Base-by-base conservation (phyloP, 73 alveolate species). In the Paramecium sexaurelia region DNA sequence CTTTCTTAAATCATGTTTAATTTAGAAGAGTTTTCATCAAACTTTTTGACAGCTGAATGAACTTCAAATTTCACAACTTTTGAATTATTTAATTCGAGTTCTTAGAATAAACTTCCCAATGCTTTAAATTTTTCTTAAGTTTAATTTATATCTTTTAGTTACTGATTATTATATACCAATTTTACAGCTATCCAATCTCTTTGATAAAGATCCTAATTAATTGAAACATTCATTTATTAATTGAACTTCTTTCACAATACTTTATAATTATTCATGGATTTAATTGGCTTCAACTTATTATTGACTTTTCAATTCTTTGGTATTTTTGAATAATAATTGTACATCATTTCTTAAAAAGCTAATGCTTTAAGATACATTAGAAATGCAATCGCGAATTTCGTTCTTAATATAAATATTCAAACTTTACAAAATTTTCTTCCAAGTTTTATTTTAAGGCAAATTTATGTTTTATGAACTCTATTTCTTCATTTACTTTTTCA, bases 281-380 rank as follows among this genome's bases (percentile, higher is more conserved):
- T 3, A 6, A 1, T 9, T 4, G 13, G 5, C 11, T 0, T 61
- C 83, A 8, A 26, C 3, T n/a, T 26, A 32, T 13, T 20, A 7
- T 61, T 61, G 26, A 7, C 26, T 29, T 61, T 61, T 61, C 83
- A 61, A 26, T 26, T 61, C 83, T 29, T 26, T 32, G 1, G 43
- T 61, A 29, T 61, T 61, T 32, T 61, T 61, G 26, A 61, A 61
- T 45, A 29, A 61, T 3, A 61, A 45, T 61, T 61, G 17, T 29
- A 61, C 83, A 61, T 61, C 83, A 61, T 61, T 61, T 32, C 83
- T 61, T 32, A 61, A 26, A 61, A 26, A 61, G 13, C 83, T 61
- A 1, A 61, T 61, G 6, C 83, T 61, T 32, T 61, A 61, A 5
- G 83, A 61, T 11, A 61, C 43, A 61, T 61, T 61, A 13, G 83